Evolutionary conservation across 129 eudicot species (phyloP).

Genomic region (Flaveria linearis): DNA sequence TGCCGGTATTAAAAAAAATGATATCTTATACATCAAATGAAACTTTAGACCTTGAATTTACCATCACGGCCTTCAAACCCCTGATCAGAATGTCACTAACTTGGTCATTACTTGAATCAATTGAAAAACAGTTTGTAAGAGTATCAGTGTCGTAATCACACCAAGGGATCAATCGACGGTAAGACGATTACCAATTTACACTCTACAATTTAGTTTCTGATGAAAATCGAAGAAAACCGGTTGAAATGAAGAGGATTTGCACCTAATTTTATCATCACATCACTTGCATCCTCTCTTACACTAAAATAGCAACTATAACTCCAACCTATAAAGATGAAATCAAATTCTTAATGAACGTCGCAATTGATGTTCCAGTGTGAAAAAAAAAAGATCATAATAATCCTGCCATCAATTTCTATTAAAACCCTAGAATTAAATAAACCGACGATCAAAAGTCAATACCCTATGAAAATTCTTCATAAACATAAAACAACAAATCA

Average conservation of each 20-base stretch:
- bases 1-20: no score
- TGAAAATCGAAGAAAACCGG: no score
- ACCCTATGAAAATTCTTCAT: neutral
- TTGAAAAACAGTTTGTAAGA: neutral
- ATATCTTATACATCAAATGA: neutral
- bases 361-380: no score
- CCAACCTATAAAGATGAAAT: no score
- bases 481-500: slow-evolving; percentile 4
- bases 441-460: neutral
- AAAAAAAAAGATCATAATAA: neutral
- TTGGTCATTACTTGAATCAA: neutral
- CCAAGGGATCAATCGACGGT: neutral
- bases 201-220: no score
- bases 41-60: neutral
- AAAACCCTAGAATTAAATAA: slow-evolving; percentile 16
- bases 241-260: no score
- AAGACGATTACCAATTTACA: no score
- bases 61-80: neutral
- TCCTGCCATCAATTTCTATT: neutral
- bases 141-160: neutral
- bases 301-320: neutral
- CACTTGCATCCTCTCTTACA: neutral
- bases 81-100: neutral
- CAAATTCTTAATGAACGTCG: no score
- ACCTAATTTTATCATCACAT: no score